Conservation (phyloP, 306 rosid species). For the Cucumis cinereus region DNA sequence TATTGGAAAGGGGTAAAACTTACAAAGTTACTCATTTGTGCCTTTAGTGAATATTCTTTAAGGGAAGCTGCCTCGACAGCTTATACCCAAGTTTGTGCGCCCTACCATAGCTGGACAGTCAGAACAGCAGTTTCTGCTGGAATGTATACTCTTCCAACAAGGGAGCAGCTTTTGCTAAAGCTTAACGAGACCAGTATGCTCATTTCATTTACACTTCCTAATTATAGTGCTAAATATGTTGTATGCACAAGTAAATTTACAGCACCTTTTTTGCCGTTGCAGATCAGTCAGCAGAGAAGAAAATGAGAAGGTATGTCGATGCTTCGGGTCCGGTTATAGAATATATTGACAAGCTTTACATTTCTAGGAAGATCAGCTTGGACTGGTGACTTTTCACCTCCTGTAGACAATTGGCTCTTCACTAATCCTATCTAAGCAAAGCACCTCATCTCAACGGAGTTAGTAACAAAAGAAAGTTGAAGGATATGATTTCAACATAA, state of each 20-base stretch:
- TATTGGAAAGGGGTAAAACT: neutral
- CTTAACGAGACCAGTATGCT: conserved; percentile 68
- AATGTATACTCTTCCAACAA: conserved; percentile 83
- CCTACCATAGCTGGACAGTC: conserved; percentile 78
- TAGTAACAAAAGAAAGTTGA: neutral
- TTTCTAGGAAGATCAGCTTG: conserved; percentile 54
- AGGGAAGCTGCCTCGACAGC: conserved; percentile 75
- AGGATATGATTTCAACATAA: too few species aligned
- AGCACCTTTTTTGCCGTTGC: conserved; percentile 12
- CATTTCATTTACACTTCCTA: neutral
- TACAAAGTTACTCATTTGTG: neutral
- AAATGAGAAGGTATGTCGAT: conserved; percentile 65
- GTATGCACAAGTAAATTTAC: neutral
- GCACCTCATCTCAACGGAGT: neutral
- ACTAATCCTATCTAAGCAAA: neutral
- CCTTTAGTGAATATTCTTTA: conserved; percentile 40
- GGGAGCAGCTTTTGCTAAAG: conserved; percentile 63
- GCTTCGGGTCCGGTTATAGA: conserved; percentile 55
- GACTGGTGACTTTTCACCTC: conserved; percentile 55
- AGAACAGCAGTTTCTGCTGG: conserved; percentile 94
- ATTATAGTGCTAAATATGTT: neutral
- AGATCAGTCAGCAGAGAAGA: conserved; percentile 73
- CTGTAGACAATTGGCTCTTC: neutral
- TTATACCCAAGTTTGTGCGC: conserved; percentile 74
- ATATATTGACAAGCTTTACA: conserved; percentile 65